Evolutionary conservation across 2,329 filamentous ascomycete species (phyloP).

Genomic region (Tolypocladium inflatum): DNA sequence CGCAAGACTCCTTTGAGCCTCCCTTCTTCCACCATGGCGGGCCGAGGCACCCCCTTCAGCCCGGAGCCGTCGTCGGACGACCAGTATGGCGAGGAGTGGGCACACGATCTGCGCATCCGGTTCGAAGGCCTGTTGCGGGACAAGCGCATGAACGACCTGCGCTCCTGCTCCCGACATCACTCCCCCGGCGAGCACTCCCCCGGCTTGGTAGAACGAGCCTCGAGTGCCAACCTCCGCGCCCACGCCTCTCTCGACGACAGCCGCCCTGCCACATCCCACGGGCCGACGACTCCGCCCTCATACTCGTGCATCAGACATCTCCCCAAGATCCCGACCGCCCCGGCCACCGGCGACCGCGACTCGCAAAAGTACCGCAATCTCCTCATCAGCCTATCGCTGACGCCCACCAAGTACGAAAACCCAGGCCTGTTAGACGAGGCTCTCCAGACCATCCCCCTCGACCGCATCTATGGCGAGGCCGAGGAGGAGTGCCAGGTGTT

Average conservation of each 20-base stretch:
- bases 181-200: conserved; percentile 53
- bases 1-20: neutral
- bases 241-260: conserved; percentile 27
- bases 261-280: conserved; percentile 38
- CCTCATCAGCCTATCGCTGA: conserved; percentile 75
- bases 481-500: conserved; percentile 88
- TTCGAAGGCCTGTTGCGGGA: conserved; percentile 83
- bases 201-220: conserved; percentile 38
- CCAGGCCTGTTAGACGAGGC: conserved; percentile 90
- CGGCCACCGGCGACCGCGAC: conserved; percentile 51
- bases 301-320: conserved; percentile 41
- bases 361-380: conserved; percentile 73
- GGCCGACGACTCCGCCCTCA: conserved; percentile 32
- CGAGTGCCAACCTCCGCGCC: conserved; percentile 36
- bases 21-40: conserved; percentile 23
- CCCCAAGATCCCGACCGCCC: conserved; percentile 59
- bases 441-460: conserved; percentile 73
- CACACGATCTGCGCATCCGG: conserved; percentile 67
- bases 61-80: conserved; percentile 16
- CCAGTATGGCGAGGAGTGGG: conserved; percentile 62
- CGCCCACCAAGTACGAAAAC: conserved; percentile 92
- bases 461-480: conserved; percentile 86
- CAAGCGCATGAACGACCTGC: conserved; percentile 75
- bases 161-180: conserved; percentile 40
- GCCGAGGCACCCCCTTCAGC: conserved; percentile 24